Evolutionary conservation across 306 rosid genomes (phyloP), one percentile per base, ranked within the genome.

Genomic region (Prinsepia uniflora): DNA sequence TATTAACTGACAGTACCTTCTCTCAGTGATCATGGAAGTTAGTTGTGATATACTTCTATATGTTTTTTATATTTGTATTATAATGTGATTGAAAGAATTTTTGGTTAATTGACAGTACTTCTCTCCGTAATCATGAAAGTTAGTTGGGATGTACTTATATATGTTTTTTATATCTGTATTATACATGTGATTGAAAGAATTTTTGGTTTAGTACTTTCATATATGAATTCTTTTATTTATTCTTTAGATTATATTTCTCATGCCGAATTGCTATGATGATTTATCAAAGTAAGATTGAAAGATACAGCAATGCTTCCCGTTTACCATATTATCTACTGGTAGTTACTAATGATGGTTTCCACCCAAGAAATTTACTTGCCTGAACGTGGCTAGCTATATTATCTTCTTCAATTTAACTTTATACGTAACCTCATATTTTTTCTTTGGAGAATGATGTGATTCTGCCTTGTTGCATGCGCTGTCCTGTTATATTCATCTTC

Each of bases 141-240:
- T 41, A 11, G 17, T 52, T 50, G 13, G n/a, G 62, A 68, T 46
- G 39, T 68, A 7, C 56, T 10, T 49, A 10, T 50, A 68, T 52
- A 20, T 0, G 20, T 18, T 30, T 39, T 41, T 52, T 36, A 14
- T 7, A 19, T 5, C 5, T 20, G 11, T 67, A 39, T 11, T 7
- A 3, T 7, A 54, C n/a, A 40, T 53, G 7, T 54, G 52, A 8
- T 9, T 5, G 10, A 41, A 63, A 6, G 5, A 63, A 19, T 10
- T 19, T 18, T 63, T 63, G 17, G 11, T 8, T 63, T 9, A 19
- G 41, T 10, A 18, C 15, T 6, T 11, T 45, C 17, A 63, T 63
- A 63, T 63, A 12, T 63, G 36, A 42, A 8, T 69, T 20, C 42
- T 69, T 53, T 69, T 42, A 69, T 69, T 69, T 69, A 18, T 59